Conservation (phyloP, 2,329 filamentous ascomycete genomes). For the Colletotrichum horii region DNA sequence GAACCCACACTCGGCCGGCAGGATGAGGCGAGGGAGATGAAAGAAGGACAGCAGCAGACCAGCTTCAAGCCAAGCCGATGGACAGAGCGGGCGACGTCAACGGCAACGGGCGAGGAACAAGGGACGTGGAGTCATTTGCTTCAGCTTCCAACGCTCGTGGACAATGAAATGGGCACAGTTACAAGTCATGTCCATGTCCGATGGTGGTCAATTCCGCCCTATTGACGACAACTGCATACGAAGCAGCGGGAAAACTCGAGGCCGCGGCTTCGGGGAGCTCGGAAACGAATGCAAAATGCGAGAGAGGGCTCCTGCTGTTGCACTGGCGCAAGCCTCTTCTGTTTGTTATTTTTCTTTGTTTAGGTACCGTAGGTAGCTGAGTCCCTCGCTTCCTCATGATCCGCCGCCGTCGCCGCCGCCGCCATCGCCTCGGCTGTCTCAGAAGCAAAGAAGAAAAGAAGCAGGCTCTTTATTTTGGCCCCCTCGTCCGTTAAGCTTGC, state of each 20-base stretch:
- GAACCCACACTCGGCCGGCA: neutral
- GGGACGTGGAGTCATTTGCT: neutral
- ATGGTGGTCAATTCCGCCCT: neutral
- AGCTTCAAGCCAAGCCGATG: neutral
- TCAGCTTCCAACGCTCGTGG: neutral
- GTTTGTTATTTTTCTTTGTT: slow-evolving; percentile 1
- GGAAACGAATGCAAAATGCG: neutral
- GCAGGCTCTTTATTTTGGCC: neutral
- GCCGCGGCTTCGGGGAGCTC: neutral
- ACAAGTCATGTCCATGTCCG: neutral
- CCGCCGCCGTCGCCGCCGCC: neutral
- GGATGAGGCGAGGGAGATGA: neutral
- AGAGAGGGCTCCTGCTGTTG: neutral
- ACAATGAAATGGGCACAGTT: neutral
- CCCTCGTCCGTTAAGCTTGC: neutral
- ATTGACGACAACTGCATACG: neutral
- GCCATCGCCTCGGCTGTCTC: neutral
- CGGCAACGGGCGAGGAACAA: neutral
- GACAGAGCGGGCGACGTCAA: neutral
- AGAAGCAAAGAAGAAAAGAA: neutral
- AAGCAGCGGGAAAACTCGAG: neutral
- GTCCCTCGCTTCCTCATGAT: neutral
- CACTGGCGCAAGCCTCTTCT: slow-evolving; percentile 7
- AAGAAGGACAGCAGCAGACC: neutral
- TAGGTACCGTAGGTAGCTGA: too few relatives aligned